These are phyloP conservation scores for Candida montana DNA, from an alignment of 805 yeast genomes.

Conservation along the genomic window DNA sequence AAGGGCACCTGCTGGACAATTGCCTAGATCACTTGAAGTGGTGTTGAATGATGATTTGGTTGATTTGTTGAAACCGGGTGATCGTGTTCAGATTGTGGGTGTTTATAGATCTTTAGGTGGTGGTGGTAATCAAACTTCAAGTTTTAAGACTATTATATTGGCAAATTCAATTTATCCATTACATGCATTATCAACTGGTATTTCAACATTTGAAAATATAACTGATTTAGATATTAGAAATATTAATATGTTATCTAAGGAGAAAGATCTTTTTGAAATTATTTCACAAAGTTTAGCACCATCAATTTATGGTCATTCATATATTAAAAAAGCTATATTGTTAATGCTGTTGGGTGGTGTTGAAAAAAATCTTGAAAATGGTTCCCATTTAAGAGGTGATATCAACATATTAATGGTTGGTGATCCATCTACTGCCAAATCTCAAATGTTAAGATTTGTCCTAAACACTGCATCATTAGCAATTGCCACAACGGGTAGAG, in stretches of 20 bases:
- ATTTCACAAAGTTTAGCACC: slow-evolving; percentile 90
- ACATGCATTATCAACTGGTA: slow-evolving; percentile 83
- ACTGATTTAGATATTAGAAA: slow-evolving; percentile 82
- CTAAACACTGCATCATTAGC: slow-evolving; percentile 93
- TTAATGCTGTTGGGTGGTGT: slow-evolving; percentile 91
- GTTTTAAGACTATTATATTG: slow-evolving; percentile 77
- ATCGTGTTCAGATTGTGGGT: slow-evolving; percentile 89
- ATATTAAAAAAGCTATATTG: slow-evolving; percentile 85
- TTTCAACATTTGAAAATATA: slow-evolving; percentile 61
- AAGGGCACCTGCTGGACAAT: slow-evolving; percentile 94
- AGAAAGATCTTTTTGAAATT: slow-evolving; percentile 66
- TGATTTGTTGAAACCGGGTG: slow-evolving; percentile 91
- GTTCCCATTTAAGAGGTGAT: slow-evolving; percentile 97
- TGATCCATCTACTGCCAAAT: slow-evolving; percentile 97
- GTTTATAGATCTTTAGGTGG: slow-evolving; percentile 90
- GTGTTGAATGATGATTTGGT: slow-evolving; percentile 94
- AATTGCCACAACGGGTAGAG: slow-evolving; percentile 97
- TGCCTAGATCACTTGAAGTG: slow-evolving; percentile 89
- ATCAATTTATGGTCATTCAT: slow-evolving; percentile 88
- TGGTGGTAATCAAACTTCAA: slow-evolving; percentile 45
- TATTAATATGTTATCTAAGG: slow-evolving; percentile 72
- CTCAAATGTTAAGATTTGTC: slow-evolving; percentile 91
- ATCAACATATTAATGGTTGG: slow-evolving; percentile 95
- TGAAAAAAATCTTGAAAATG: slow-evolving; percentile 89
- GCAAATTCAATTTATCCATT: slow-evolving; percentile 88